phyloP scores from a whole-genome alignment of 1,139 yeast genomes.

The Zygosaccharomyces sapae region DNA sequence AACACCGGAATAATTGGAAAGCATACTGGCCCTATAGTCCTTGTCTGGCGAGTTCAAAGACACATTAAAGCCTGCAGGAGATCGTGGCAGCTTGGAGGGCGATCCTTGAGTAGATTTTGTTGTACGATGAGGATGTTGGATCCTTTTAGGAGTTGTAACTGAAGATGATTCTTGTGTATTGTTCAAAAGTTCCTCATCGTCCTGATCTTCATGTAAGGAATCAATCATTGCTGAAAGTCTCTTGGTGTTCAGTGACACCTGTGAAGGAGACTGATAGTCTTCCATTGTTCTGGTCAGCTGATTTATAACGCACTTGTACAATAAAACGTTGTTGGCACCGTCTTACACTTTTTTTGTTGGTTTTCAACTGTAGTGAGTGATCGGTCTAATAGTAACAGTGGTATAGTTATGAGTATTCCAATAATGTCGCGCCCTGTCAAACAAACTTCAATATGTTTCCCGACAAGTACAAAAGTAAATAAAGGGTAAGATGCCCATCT shows the following conservation, averaged over 20 bases:
- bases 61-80: conserved; percentile 13
- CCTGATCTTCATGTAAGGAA: conserved; percentile 23
- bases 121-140: neutral
- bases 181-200: conserved; percentile 16
- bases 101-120: conserved; percentile 2
- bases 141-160: conserved; percentile 5
- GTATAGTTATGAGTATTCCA: neutral
- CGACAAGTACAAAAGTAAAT: conserved; percentile 5
- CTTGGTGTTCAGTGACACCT: conserved; percentile 23
- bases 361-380: neutral
- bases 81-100: conserved; percentile 9
- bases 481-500: neutral
- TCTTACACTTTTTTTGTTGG: neutral
- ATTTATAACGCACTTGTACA: neutral
- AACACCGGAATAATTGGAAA: conserved; percentile 45
- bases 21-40: conserved; percentile 37
- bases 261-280: conserved; percentile 13
- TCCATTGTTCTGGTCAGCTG: conserved; percentile 9
- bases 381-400: neutral
- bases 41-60: conserved; percentile 29
- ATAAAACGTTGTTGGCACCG: neutral
- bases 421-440: conserved; percentile 1
- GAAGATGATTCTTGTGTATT: conserved; percentile 9
- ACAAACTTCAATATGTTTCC: conserved; percentile 5
- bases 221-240: conserved; percentile 34